Base-by-base conservation (phyloP, 1,284 basidiomycete species). In the Ustilago esculenta region DNA sequence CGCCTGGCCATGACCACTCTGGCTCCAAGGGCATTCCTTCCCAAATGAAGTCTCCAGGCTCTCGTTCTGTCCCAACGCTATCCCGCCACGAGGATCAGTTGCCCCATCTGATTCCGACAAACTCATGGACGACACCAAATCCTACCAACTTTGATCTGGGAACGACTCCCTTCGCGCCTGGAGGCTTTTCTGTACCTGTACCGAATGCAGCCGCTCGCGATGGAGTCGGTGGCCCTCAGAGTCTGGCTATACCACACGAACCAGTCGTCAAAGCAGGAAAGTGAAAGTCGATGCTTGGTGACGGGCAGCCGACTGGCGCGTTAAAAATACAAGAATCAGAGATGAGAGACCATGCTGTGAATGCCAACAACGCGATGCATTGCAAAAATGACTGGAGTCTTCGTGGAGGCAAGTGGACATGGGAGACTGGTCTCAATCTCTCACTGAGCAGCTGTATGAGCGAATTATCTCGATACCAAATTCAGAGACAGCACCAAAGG, bases 231-330 rank as follows among this genome's bases (percentile, higher is more conserved):
- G 42, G 7, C 29, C 15, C 42, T 14, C 39, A 55, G 7, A 33
- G 30, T 17, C 18, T 34, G 7, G n/a, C 52, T 9, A 54, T 41
- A 37, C 12, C 30, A 17, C 37, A 46, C 12, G 34, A 44, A 42
- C 29, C 20, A 9, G 24, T 30, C 5, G 10, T 27, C 27, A 30
- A 43, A 18, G 41, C 33, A 15, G 17, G 18, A 42, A 21, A 18
- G 21, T 15, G 24, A 12, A 32, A 49, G 21, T 36, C 43, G 49
- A 59, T 47, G 37, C 44, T 41, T 45, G 30, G 36, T 37, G 48
- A 59, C 44, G 35, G 27, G 36, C 33, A n/a, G 34, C 24, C 44
- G 33, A 43, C 21, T 32, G 27, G 23, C 41, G 29, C 2, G 33
- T 18, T 52, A 29, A 44, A 24, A 44, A n/a, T 52, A 52, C 50